Base-by-base conservation (phyloP, 2,329 filamentous ascomycete species). In the Lasiodiplodia hormozganensis region DNA sequence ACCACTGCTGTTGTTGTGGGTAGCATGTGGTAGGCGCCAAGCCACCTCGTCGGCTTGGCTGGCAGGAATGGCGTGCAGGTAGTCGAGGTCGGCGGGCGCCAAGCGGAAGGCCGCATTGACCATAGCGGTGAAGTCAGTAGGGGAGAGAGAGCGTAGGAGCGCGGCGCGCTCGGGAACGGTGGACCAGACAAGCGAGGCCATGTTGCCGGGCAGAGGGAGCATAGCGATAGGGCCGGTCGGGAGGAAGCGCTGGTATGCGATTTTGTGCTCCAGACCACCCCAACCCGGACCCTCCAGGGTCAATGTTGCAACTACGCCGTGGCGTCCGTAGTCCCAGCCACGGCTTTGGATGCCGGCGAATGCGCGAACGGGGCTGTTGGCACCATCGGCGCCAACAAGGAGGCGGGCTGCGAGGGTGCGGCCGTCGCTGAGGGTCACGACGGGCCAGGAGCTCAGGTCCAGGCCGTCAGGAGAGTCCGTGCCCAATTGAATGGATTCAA, bases 81-180 rank as follows among this genome's bases (percentile, higher is more conserved):
- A 98, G 51, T 87, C 86, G 4, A 99, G 83, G 78, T 99, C 96
- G 2, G 91, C 88, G 18, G 91, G 86, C 69, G 87, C 86, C 21
- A 99, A 86, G 14, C 94, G 89, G 83, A 99, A 97, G 0, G 93
- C 96, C 0, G 95, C 94, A 76, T 99, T 98, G 72, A 99, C 92
- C 86, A 95, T 91, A 38, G 93, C 90, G 18, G 90, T 82, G 76
- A 99, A 96, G 76, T 97, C 92, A 60, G 84, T 82, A 0, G 89
- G 79, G 0, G 89, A 83, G 4, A 99, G 85, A 47, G 86, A 87
- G 83, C 97, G 97, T 51, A 99, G 85, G 67, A 90, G 85, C 0
- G 91, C 86, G 0, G 95, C 96, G 70, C 93, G 89, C 67, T 89
- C 85, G 0, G 94, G 91, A 0, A 92, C 96, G 1, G 94, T 98